Evolutionary conservation across 371 early-diverging fungal species (phyloP).

Genomic region (Blakeslea trispora): DNA sequence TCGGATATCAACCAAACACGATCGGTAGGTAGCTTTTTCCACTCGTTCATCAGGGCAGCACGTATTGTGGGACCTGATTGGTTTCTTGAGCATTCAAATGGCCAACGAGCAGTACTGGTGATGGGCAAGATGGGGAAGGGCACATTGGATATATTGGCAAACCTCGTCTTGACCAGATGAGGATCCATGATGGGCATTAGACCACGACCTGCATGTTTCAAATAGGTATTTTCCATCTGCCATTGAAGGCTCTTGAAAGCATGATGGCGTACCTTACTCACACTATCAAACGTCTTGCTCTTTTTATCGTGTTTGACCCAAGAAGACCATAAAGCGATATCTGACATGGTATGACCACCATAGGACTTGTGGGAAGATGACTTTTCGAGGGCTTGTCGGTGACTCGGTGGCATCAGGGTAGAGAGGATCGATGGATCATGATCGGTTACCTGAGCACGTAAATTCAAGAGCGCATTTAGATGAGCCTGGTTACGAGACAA

Average conservation of each 20-base stretch:
- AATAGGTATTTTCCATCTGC: constrained; percentile 5
- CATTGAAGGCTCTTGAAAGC: constrained; percentile 3
- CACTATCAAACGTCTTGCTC: not conserved
- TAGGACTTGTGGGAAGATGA: constrained; percentile 3
- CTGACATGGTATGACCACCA: not conserved
- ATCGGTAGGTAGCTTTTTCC: constrained; percentile 12
- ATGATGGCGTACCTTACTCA: not conserved
- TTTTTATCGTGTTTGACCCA: constrained; percentile 13
- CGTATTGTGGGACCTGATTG: constrained; percentile 13
- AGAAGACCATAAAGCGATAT: constrained; percentile 15
- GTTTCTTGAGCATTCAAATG: constrained; percentile 22
- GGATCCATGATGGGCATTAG: constrained; percentile 25
- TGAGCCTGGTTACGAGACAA: constrained; percentile 19
- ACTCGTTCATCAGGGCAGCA: constrained; percentile 10
- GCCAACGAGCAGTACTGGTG: constrained; percentile 30
- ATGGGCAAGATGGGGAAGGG: constrained; percentile 9
- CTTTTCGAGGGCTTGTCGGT: constrained; percentile 4
- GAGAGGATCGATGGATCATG: constrained; percentile 16
- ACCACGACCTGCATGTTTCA: constrained; percentile 12
- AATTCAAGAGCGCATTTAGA: constrained; percentile 23
- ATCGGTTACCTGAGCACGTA: constrained; percentile 14
- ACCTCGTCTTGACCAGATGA: constrained; percentile 12
- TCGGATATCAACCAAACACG: constrained; percentile 22
- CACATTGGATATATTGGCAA: constrained; percentile 18
- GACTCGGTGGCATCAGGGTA: constrained; percentile 27